Conservation (phyloP, 768 basidiomycete species). For the Leccinum uliginosum region DNA sequence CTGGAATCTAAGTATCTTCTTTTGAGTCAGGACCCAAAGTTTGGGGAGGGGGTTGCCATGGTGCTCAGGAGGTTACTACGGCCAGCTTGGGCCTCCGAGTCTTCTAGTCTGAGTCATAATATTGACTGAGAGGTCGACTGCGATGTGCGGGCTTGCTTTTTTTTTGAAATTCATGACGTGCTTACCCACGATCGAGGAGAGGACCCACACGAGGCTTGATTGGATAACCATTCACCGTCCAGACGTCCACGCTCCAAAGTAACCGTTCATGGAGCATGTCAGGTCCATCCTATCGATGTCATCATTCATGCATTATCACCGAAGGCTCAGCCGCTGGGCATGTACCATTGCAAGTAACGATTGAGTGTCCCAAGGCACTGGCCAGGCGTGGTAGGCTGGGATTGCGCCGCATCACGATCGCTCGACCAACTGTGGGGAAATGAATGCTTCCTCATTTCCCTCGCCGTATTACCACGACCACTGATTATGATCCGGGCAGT, state of each 20-base stretch:
- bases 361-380: slow-evolving; percentile 7
- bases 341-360: slow-evolving; percentile 10
- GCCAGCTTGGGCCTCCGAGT: background rate
- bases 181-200: slow-evolving; percentile 11
- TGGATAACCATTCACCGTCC: background rate
- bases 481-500: background rate
- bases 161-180: background rate
- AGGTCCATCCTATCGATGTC: background rate
- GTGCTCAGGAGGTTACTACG: background rate
- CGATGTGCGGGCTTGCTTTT: background rate
- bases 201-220: slow-evolving; percentile 15
- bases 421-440: slow-evolving; percentile 4
- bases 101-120: slow-evolving; percentile 13
- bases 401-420: slow-evolving; percentile 9
- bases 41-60: slow-evolving; percentile 3
- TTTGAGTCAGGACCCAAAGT: background rate
- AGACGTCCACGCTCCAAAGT: background rate
- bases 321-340: background rate
- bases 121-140: slow-evolving; percentile 5
- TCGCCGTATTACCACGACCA: slow-evolving; percentile 2
- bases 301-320: slow-evolving; percentile 16
- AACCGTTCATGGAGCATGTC: background rate
- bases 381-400: background rate
- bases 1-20: background rate
- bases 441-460: slow-evolving; percentile 18